Conservation (phyloP, 768 basidiomycete genomes). For the Agrocybe praecox region DNA sequence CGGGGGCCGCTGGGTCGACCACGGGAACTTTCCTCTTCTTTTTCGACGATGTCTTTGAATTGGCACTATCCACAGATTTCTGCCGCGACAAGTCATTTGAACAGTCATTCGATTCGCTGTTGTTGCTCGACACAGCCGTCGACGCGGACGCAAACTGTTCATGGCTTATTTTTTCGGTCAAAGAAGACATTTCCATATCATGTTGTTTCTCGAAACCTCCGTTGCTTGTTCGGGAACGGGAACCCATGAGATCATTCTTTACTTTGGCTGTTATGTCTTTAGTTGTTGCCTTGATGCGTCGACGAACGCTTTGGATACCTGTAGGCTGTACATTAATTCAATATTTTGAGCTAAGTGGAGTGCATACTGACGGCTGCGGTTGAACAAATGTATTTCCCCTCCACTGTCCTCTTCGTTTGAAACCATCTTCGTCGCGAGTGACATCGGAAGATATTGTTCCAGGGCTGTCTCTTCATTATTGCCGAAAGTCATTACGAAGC, state of each 20-base stretch:
- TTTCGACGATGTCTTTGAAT: slow-evolving; percentile 16
- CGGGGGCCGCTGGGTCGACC: slow-evolving; percentile 32
- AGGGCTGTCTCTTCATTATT: slow-evolving; percentile 38
- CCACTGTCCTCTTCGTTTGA: slow-evolving; percentile 24
- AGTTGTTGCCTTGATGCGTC: slow-evolving; percentile 28
- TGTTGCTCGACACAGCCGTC: slow-evolving; percentile 6
- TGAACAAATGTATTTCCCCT: slow-evolving; percentile 40
- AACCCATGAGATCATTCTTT: slow-evolving; percentile 15
- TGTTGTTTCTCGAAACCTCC: not conserved
- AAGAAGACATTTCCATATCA: not conserved
- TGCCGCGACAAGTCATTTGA: slow-evolving; percentile 8
- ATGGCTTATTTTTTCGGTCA: not conserved
- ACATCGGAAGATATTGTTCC: slow-evolving; percentile 58
- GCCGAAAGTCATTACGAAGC: slow-evolving; percentile 22
- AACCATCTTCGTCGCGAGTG: slow-evolving; percentile 56
- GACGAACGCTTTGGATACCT: slow-evolving; percentile 40
- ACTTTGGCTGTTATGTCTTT: slow-evolving; percentile 32
- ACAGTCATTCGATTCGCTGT: not conserved
- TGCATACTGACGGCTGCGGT: slow-evolving; percentile 29
- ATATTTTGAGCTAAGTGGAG: not conserved
- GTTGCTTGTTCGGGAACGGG: too few relatives aligned
- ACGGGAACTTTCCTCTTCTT: slow-evolving; percentile 16
- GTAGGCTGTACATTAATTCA: not conserved
- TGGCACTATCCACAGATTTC: slow-evolving; percentile 2
- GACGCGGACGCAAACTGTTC: slow-evolving; percentile 11